Base-by-base conservation (phyloP, 768 basidiomycete species). In the Russula lepida region DNA sequence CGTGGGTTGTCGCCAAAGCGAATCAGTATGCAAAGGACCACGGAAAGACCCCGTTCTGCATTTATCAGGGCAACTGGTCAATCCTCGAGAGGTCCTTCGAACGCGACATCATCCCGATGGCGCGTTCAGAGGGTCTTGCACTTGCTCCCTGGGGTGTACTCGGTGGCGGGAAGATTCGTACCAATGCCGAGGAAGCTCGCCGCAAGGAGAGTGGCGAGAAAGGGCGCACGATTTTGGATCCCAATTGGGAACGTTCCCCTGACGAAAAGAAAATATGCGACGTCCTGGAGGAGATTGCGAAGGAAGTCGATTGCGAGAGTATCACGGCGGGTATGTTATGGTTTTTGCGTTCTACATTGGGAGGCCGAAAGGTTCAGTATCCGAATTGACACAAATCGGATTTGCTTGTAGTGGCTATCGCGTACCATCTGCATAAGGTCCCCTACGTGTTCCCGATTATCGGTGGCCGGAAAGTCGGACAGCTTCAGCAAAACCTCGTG, bases 371-470 rank as follows among this genome's bases (percentile, higher is more conserved):
- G 0, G 4, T 39, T 54, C 27, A 27, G 19, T 46, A n/a, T 23
- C 6, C n/a, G 30, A 50, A 3, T 8, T 47, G 15, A 17, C 15
- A 39, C 37, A 17, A n/a, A 43, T 4, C 19, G 41, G 19, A 43
- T 43, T 41, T 41, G 8, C 19, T 41, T 41, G n/a, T n/a, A 75
- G 77, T 79, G 3, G 77, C 77, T 4, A 76, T 81, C 50, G 77
- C 78, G 19, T 81, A 80, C 54, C 71, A 81, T 13, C 69, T 81
- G 68, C 75, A 79, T 17, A 82, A 80, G 65, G 70, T 75, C 2
- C 74, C 76, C 0, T 78, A 72, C 54, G 77, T 78, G 1, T 79
- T 80, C 69, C 78, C 78, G 0, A 71, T 80, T 59, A 68, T 80
- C 19, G 78, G 78, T 2, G 76, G 77, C 0, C 71, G 77, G n/a